Percentiles rank a stretch among this genome's conserved stretches.
phyloP scores from a whole-genome alignment of 306 rosid genomes.

The Acacia confusa region DNA sequence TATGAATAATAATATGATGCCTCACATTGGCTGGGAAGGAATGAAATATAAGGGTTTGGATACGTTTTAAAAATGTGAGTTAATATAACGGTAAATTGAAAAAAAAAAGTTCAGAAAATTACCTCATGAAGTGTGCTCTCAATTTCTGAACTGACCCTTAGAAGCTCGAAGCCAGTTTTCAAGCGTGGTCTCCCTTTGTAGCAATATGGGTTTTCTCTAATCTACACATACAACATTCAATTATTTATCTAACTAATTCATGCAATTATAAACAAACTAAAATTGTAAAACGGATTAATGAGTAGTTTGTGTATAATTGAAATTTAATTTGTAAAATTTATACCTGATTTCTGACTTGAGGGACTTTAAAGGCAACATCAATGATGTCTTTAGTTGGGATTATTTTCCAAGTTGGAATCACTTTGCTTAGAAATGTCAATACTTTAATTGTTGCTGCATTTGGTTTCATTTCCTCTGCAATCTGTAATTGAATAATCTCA shows the following conservation, averaged over 20 bases:
- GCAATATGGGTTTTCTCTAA: conserved; percentile 53
- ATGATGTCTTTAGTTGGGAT: conserved; percentile 57
- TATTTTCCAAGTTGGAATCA: conserved; percentile 66
- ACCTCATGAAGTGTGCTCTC: conserved; percentile 51
- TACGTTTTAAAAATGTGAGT: too few relatives aligned
- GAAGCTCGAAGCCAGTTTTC: conserved; percentile 58
- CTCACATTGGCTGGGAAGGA: too few relatives aligned
- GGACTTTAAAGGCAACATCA: conserved; percentile 55
- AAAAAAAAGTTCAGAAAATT: neutral
- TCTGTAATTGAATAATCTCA: conserved; percentile 29
- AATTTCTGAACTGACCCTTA: conserved; percentile 44
- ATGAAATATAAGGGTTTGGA: too few relatives aligned
- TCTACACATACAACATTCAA: neutral
- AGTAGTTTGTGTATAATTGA: neutral
- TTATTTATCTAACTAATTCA: neutral
- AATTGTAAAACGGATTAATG: neutral
- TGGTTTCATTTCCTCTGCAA: conserved; percentile 62
- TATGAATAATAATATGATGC: neutral
- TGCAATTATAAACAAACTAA: neutral
- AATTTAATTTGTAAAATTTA: neutral
- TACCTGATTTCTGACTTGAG: conserved; percentile 48
- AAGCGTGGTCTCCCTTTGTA: conserved; percentile 64
- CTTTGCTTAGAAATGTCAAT: conserved; percentile 43
- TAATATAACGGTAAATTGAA: neutral
- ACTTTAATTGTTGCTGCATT: conserved; percentile 28